Percentiles rank a stretch among this genome's conserved stretches.
phyloP scores from a whole-genome alignment of 768 basidiomycete genomes.

The Agrocybe chaxingu region DNA sequence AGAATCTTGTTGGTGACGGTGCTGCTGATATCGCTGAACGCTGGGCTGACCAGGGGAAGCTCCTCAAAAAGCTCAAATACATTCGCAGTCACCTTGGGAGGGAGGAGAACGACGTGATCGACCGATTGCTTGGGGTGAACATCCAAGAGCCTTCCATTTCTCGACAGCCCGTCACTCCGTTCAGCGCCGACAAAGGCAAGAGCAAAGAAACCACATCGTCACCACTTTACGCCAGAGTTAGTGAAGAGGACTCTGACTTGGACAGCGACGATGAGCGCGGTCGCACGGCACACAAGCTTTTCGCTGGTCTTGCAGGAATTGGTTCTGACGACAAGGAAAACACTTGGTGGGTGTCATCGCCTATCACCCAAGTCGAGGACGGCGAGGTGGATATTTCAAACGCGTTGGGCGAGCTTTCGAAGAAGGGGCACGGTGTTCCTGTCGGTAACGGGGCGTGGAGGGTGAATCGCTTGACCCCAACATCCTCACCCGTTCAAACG shows the following conservation, averaged over 20 bases:
- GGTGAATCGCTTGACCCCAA: conserved; percentile 18
- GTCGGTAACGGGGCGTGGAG: conserved; percentile 14
- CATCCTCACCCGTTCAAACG: conserved; percentile 14
- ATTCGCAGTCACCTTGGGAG: conserved; percentile 42
- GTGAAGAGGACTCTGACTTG: conserved; percentile 30
- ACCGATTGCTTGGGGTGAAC: conserved; percentile 24
- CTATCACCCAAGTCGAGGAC: conserved; percentile 15
- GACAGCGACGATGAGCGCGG: conserved; percentile 51
- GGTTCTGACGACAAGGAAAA: conserved; percentile 27
- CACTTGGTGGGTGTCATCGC: conserved; percentile 28
- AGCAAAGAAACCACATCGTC: conserved; percentile 14
- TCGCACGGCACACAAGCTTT: conserved; percentile 54
- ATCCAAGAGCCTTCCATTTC: conserved; percentile 3
- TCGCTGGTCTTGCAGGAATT: conserved; percentile 39
- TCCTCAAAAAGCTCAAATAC: conserved; percentile 39
- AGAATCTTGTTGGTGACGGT: conserved; percentile 65
- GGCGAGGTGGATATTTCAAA: background rate
- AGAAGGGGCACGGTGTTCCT: conserved; percentile 7
- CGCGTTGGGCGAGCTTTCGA: background rate
- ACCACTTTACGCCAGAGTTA: conserved; percentile 20
- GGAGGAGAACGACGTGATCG: conserved; percentile 30
- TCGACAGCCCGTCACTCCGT: background rate
- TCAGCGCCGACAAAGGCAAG: conserved; percentile 9
- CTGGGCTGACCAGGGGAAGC: conserved; percentile 53
- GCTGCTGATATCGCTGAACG: conserved; percentile 41